These are phyloP conservation scores for Kluyveromyces nonfermentans DNA, from an alignment of 805 yeast species.

Conservation along the genomic window DNA sequence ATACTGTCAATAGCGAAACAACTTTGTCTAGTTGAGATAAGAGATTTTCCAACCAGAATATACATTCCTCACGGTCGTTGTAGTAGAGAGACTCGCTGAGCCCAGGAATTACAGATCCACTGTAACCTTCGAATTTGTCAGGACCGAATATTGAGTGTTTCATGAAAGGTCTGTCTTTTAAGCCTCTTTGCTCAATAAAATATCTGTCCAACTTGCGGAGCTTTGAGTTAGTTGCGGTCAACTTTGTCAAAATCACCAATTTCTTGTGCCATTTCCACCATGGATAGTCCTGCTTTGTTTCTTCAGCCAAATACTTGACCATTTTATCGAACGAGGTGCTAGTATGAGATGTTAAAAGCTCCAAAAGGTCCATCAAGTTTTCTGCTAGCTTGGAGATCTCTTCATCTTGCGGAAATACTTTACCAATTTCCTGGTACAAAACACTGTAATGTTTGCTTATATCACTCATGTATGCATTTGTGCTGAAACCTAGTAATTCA, in stretches of 20 bases:
- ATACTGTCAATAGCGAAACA: background rate
- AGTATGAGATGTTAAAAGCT: conserved; percentile 4
- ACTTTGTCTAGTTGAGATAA: conserved; percentile 2
- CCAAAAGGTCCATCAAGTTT: conserved; percentile 6
- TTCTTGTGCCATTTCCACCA: conserved; percentile 63
- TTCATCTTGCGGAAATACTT: conserved; percentile 16
- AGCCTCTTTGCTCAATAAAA: conserved; percentile 40
- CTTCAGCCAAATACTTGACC: conserved; percentile 38
- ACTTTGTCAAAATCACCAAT: conserved; percentile 45
- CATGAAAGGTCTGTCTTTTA: conserved; percentile 47
- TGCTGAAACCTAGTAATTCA: conserved; percentile 44
- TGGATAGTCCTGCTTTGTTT: conserved; percentile 58
- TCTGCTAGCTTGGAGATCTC: conserved; percentile 9
- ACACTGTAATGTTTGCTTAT: conserved; percentile 32
- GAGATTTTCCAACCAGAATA: conserved; percentile 37
- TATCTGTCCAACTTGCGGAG: conserved; percentile 46
- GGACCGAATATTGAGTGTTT: conserved; percentile 59
- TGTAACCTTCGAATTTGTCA: conserved; percentile 40
- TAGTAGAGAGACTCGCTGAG: conserved; percentile 45
- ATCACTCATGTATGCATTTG: conserved; percentile 38
- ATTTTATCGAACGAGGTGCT: conserved; percentile 31
- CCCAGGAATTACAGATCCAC: conserved; percentile 50
- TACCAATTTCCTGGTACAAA: conserved; percentile 15
- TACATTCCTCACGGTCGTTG: conserved; percentile 35
- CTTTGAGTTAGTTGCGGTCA: conserved; percentile 45